Conservation (phyloP, 768 basidiomycete species). For the Tulasnella sp. region DNA sequence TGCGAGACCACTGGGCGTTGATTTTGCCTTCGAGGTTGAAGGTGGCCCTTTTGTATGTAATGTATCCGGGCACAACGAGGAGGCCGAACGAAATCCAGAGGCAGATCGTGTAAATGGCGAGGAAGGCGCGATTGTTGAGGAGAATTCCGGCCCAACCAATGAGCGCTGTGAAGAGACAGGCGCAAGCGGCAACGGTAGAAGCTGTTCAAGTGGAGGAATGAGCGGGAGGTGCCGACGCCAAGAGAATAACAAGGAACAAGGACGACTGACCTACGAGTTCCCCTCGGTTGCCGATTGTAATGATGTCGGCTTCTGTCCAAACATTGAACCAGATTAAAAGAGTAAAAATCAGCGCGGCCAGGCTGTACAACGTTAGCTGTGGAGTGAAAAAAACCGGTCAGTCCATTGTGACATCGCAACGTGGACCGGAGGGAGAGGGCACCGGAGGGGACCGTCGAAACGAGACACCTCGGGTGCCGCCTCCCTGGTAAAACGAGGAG, state of each 20-base stretch:
- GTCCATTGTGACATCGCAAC: not conserved
- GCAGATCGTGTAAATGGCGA: conserved; percentile 62
- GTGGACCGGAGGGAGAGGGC: not conserved
- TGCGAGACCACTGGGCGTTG: conserved; percentile 66
- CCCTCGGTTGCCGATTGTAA: conserved; percentile 58
- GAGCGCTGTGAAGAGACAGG: conserved; percentile 56
- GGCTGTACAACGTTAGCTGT: conserved; percentile 53
- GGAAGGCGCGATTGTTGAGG: conserved; percentile 76
- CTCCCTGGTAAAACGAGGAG: not conserved
- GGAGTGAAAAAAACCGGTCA: not conserved
- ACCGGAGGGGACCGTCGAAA: not conserved
- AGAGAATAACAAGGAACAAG: not conserved
- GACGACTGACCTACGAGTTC: conserved; percentile 48
- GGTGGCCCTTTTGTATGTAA: conserved; percentile 62
- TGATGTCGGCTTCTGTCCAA: conserved; percentile 58
- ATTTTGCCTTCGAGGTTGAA: conserved; percentile 80
- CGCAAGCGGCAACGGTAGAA: conserved; percentile 56
- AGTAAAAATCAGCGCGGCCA: conserved; percentile 53
- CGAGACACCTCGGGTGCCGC: not conserved
- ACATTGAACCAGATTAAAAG: conserved; percentile 74
- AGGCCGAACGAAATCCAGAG: conserved; percentile 68
- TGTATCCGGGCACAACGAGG: conserved; percentile 66
- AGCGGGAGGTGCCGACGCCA: not conserved
- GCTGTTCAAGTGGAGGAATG: conserved; percentile 30
- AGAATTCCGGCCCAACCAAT: conserved; percentile 74